Percentiles rank a stretch among this genome's conserved stretches.
These are phyloP conservation scores for Helotiales sp. DNA, from an alignment of 2,329 filamentous ascomycete species.

Conservation along the genomic window DNA sequence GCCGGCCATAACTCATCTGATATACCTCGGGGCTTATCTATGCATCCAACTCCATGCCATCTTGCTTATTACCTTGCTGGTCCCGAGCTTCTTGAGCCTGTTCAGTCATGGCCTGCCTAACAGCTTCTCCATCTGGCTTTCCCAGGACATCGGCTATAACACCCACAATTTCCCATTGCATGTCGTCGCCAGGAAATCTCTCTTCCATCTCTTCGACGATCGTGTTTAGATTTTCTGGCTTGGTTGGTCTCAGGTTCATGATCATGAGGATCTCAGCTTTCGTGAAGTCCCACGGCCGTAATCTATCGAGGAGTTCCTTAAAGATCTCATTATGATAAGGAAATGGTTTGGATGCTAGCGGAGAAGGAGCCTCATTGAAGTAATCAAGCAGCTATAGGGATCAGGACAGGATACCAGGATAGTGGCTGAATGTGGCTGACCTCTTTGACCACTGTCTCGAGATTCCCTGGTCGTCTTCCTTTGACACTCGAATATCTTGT, in stretches of 20 bases:
- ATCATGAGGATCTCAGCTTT: constrained; percentile 71
- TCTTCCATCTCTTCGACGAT: constrained; percentile 65
- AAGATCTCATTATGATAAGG: constrained; percentile 54
- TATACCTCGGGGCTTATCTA: background rate
- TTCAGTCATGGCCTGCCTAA: constrained; percentile 31
- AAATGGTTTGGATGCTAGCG: constrained; percentile 43
- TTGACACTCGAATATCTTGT: constrained; percentile 24
- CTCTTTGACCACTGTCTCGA: constrained; percentile 64
- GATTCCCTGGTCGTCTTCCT: constrained; percentile 51
- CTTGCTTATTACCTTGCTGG: constrained; percentile 10
- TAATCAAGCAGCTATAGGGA: constrained; percentile 59
- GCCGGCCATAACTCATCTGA: background rate
- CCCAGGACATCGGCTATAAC: constrained; percentile 60
- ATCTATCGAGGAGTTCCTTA: constrained; percentile 50
- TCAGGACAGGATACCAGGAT: constrained; percentile 5
- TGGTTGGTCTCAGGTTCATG: constrained; percentile 62
- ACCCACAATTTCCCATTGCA: constrained; percentile 55
- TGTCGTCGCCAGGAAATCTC: constrained; percentile 57
- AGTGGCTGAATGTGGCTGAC: constrained; percentile 41
- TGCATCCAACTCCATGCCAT: constrained; percentile 22
- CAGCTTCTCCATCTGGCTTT: constrained; percentile 30
- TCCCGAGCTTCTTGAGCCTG: constrained; percentile 26
- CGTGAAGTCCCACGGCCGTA: constrained; percentile 59
- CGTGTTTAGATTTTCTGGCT: constrained; percentile 57
- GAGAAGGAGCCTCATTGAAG: constrained; percentile 54